Conservation (phyloP, 106 monocot species). For the Narthecium ossifragum region DNA sequence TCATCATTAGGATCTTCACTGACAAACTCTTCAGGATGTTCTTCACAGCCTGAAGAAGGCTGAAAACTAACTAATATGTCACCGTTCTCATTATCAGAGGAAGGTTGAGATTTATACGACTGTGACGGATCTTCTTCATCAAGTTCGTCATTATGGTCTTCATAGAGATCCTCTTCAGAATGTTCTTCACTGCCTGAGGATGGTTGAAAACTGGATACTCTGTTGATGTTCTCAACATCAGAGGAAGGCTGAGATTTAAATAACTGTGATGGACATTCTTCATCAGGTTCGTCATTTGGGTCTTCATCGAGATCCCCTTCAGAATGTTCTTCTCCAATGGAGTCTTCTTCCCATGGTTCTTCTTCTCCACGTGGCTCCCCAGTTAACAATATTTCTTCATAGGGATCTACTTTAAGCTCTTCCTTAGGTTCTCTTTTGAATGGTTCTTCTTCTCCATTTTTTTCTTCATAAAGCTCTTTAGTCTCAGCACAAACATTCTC, state of each 20-base stretch:
- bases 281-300: background rate
- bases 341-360: background rate
- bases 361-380: background rate
- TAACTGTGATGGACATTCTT: too few species aligned
- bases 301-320: constrained; percentile 2
- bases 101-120: too few species aligned
- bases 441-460: background rate
- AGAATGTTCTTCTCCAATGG: background rate
- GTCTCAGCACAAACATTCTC: background rate
- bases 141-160: background rate
- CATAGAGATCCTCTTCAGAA: constrained; percentile 1
- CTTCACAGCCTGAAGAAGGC: background rate
- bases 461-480: constrained; percentile 3
- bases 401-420: background rate
- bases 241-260: too few species aligned
- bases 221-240: too few species aligned
- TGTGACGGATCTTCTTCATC: too few species aligned
- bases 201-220: too few species aligned
- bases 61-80: too few species aligned
- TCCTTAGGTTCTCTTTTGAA: background rate
- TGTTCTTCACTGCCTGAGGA: background rate
- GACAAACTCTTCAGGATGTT: background rate
- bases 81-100: too few species aligned
- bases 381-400: background rate
- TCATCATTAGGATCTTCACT: constrained; percentile 2